phyloP scores from a whole-genome alignment of 2,329 filamentous ascomycete genomes.

The Xylariaceae sp. region DNA sequence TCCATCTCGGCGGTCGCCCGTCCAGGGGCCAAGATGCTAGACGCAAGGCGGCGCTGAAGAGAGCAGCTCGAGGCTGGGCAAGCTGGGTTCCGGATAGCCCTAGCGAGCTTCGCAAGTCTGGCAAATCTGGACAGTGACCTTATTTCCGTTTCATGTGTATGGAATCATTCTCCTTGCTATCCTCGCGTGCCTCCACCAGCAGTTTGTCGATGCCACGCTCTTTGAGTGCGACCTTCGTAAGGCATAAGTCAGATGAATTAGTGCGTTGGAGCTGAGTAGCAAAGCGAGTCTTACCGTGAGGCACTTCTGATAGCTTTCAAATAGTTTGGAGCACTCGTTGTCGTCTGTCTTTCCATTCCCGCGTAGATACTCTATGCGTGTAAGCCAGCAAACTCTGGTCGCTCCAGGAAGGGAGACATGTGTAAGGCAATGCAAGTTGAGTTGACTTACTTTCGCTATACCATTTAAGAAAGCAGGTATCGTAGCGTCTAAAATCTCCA shows the following conservation, averaged over 20 bases:
- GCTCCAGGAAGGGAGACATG: not conserved
- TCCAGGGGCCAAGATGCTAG: too few species aligned
- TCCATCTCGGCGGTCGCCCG: too few species aligned
- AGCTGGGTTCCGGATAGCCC: not conserved
- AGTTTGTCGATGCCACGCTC: constrained; percentile 89
- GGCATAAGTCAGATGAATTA: not conserved
- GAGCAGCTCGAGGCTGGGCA: too few species aligned
- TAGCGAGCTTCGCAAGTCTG: constrained; percentile 19
- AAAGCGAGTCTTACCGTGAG: constrained; percentile 60
- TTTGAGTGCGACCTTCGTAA: constrained; percentile 74
- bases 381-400: not conserved
- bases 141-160: constrained; percentile 57
- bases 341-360: constrained; percentile 74
- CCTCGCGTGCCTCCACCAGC: constrained; percentile 84
- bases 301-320: constrained; percentile 86
- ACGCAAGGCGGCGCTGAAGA: too few species aligned
- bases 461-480: constrained; percentile 98
- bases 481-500: constrained; percentile 70
- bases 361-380: constrained; percentile 73
- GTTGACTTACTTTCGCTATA: constrained; percentile 86
- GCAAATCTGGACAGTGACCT: constrained; percentile 14
- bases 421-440: not conserved
- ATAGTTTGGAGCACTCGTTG: constrained; percentile 79
- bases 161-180: constrained; percentile 83
- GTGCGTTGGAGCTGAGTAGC: not conserved